Conservation (phyloP, 352 stramenopile species). For the Peronospora destructor region DNA sequence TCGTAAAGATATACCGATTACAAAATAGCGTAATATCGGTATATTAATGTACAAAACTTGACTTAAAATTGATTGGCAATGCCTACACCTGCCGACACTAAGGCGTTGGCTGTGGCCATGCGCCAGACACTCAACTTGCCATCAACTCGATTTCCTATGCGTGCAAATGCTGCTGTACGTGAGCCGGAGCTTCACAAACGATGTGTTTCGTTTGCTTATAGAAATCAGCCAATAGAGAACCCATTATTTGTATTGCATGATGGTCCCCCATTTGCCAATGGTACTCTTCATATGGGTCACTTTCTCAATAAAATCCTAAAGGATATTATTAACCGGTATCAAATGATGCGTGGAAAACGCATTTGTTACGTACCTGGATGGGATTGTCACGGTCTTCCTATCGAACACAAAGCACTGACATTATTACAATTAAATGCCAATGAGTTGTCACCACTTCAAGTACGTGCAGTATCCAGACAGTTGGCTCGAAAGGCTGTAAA, state of each 20-base stretch:
- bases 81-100: conserved; percentile 31
- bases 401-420: conserved; percentile 97
- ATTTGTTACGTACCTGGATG: conserved; percentile 96
- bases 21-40: conserved; percentile 2
- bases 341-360: conserved; percentile 90
- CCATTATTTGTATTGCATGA: conserved; percentile 93
- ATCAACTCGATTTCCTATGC: conserved; percentile 93
- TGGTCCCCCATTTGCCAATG: conserved; percentile 98
- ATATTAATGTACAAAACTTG: background rate
- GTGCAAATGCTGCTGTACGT: conserved; percentile 87
- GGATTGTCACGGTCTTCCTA: conserved; percentile 98
- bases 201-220: conserved; percentile 62
- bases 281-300: conserved; percentile 96
- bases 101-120: conserved; percentile 63
- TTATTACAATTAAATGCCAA: conserved; percentile 64
- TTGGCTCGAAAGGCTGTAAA: conserved; percentile 91
- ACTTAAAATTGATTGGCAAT: conserved; percentile 1
- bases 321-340: conserved; percentile 97
- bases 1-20: background rate
- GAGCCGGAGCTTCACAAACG: conserved; percentile 65
- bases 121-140: conserved; percentile 93
- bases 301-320: conserved; percentile 92
- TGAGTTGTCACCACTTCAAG: conserved; percentile 79
- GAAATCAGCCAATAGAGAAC: conserved; percentile 28
- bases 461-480: conserved; percentile 87